Percentiles rank a stretch among this genome's conserved stretches.
These are phyloP conservation scores for Hemisphaericaspora nanyangensis DNA, from an alignment of 805 yeast species.

Conservation along the genomic window DNA sequence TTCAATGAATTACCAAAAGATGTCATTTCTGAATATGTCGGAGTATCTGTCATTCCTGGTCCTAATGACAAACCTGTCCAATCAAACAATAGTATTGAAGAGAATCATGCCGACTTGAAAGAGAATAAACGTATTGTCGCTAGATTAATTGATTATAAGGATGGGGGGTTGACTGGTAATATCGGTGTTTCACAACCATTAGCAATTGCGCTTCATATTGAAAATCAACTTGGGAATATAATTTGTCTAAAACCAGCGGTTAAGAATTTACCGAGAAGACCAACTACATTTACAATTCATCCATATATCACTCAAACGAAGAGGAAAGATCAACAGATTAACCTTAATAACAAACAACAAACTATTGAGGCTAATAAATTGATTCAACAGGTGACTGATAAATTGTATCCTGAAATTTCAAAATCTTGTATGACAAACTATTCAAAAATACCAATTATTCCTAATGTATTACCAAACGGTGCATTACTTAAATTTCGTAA, in stretches of 20 bases:
- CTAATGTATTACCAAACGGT: conserved; percentile 51
- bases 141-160: conserved; percentile 38
- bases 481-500: conserved; percentile 52
- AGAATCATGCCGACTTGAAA: conserved; percentile 13
- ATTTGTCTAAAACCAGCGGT: conserved; percentile 48
- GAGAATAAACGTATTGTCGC: conserved; percentile 50
- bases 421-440: conserved; percentile 45
- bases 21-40: conserved; percentile 39
- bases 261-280: conserved; percentile 29
- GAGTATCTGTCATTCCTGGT: conserved; percentile 50
- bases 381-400: conserved; percentile 15
- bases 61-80: conserved; percentile 25
- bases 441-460: conserved; percentile 49
- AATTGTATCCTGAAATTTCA: conserved; percentile 14
- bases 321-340: conserved; percentile 20
- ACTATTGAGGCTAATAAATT: conserved; percentile 10
- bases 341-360: conserved; percentile 28
- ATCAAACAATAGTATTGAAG: conserved; percentile 2
- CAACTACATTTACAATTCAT: conserved; percentile 45
- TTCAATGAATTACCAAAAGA: conserved; percentile 25
- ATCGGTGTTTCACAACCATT: conserved; percentile 53
- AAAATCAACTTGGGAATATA: conserved; percentile 47
- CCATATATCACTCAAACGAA: conserved; percentile 50
- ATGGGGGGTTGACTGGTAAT: conserved; percentile 21
- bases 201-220: conserved; percentile 54